Conservation (phyloP, 2,329 filamentous ascomycete species). For the Hypocreales sp. region DNA sequence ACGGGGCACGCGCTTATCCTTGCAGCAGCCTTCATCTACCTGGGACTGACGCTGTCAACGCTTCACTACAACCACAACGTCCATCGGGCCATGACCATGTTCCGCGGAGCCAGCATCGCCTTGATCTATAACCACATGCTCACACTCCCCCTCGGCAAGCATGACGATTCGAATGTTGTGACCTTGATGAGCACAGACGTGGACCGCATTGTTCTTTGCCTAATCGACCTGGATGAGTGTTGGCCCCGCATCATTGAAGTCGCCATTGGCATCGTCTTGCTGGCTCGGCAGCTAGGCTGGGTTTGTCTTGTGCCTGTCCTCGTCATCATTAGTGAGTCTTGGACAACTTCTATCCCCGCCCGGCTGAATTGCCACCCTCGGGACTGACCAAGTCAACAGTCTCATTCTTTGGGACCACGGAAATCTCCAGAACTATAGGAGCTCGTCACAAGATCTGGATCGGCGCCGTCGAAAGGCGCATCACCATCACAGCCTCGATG, state of each 20-base stretch:
- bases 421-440: constrained; percentile 6
- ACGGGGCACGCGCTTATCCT: constrained; percentile 5
- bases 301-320: constrained; percentile 6
- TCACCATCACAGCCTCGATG: constrained; percentile 10
- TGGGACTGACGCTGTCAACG: constrained; percentile 7
- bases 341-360: background rate
- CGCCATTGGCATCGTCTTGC: constrained; percentile 4
- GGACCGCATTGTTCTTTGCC: constrained; percentile 2
- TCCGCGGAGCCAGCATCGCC: constrained; percentile 7
- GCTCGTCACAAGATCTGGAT: constrained; percentile 6
- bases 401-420: constrained; percentile 4
- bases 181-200: constrained; percentile 6
- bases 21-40: constrained; percentile 7
- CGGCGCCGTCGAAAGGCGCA: constrained; percentile 6
- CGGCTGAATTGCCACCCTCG: background rate
- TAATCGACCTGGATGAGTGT: constrained; percentile 6
- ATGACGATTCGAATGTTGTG: constrained; percentile 4
- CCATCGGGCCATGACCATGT: constrained; percentile 7
- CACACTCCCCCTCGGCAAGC: constrained; percentile 2
- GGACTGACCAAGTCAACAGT: constrained; percentile 1
- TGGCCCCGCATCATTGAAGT: constrained; percentile 9
- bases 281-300: constrained; percentile 8
- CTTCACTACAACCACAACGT: constrained; percentile 6
- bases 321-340: constrained; percentile 5
- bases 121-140: constrained; percentile 9